phyloP scores from a whole-genome alignment of 2,329 filamentous ascomycete genomes.

The Colletotrichum siamense region DNA sequence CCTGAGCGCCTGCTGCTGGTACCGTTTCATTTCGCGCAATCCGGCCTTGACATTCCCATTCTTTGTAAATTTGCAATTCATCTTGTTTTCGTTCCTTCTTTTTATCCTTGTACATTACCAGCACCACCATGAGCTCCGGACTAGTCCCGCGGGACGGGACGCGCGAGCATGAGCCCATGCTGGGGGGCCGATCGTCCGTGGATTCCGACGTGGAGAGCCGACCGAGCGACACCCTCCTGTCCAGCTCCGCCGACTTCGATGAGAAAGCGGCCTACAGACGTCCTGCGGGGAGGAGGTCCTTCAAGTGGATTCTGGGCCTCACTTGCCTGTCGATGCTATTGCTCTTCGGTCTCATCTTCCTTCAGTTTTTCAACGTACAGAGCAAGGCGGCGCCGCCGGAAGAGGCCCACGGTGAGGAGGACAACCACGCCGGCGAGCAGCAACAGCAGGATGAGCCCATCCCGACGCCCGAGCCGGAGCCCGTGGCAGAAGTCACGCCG shows the following conservation, averaged over 20 bases:
- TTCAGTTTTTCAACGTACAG: conserved; percentile 18
- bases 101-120: background rate
- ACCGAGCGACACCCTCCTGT: background rate
- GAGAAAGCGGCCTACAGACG: conserved; percentile 6
- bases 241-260: background rate
- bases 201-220: conserved; percentile 15
- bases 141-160: conserved; percentile 20
- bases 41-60: background rate
- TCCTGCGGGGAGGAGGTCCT: conserved; percentile 2
- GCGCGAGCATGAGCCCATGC: conserved; percentile 16
- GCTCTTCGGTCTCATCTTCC: conserved; percentile 16
- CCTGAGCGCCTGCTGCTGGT: background rate
- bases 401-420: background rate
- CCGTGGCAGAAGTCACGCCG: background rate
- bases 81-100: background rate
- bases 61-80: background rate
- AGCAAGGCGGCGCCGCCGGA: background rate
- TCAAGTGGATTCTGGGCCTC: conserved; percentile 13
- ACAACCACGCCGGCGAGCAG: background rate
- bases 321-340: conserved; percentile 13
- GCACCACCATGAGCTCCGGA: conserved; percentile 2
- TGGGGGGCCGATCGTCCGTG: conserved; percentile 3
- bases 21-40: background rate
- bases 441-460: conserved; percentile 1
- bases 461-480: background rate